phyloP scores from a whole-genome alignment of 805 yeast genomes.

The Yarrowia divulgata region DNA sequence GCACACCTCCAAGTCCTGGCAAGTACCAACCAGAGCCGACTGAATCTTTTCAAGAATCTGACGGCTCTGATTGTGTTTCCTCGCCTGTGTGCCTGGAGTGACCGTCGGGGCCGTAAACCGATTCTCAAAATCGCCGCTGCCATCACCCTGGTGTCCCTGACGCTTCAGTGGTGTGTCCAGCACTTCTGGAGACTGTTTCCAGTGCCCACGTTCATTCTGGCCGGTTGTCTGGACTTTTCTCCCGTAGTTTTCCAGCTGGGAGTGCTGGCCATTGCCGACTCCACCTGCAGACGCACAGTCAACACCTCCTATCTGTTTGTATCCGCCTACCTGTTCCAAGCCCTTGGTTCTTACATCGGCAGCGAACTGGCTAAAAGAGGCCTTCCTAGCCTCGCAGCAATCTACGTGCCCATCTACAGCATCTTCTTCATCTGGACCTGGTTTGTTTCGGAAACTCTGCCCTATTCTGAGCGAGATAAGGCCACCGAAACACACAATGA shows the following conservation, averaged over 20 bases:
- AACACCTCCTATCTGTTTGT: slow-evolving; percentile 26
- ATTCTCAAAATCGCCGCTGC: neutral
- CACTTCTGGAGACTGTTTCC: slow-evolving; percentile 7
- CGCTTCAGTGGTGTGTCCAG: slow-evolving; percentile 12
- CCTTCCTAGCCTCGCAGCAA: neutral
- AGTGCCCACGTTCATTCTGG: slow-evolving; percentile 1
- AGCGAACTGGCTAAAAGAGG: slow-evolving; percentile 3
- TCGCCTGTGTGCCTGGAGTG: slow-evolving; percentile 7
- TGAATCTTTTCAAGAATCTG: neutral
- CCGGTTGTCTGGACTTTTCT: slow-evolving; percentile 4
- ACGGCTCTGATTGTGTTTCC: slow-evolving; percentile 3
- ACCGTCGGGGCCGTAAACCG: slow-evolving; percentile 10
- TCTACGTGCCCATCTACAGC: neutral
- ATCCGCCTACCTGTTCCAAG: neutral
- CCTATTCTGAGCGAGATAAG: slow-evolving; percentile 22
- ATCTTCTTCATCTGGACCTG: neutral
- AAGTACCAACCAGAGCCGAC: neutral
- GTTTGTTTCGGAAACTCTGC: slow-evolving; percentile 10
- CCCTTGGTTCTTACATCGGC: slow-evolving; percentile 4
- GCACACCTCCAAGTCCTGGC: neutral
- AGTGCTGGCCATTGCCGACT: slow-evolving; percentile 26
- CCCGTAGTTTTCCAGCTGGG: slow-evolving; percentile 14
- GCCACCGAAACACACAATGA: slow-evolving; percentile 1
- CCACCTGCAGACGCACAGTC: slow-evolving; percentile 18
- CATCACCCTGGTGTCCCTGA: neutral